These are phyloP conservation scores for Kurtzmaniella cleridarum DNA, from an alignment of 805 yeast species.

Conservation along the genomic window DNA sequence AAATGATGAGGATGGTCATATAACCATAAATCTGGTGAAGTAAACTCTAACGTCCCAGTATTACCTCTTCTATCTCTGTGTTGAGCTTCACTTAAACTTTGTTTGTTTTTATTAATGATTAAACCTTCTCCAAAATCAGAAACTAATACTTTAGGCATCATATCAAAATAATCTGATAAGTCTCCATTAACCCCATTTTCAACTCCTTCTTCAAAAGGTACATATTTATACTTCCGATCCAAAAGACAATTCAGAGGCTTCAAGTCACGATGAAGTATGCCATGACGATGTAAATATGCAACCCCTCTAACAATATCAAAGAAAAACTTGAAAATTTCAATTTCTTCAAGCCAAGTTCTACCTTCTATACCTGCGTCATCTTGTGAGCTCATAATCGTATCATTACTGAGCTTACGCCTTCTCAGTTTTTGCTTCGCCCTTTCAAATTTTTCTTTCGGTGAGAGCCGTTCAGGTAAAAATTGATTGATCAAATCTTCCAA, in stretches of 20 bases:
- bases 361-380: conserved; percentile 12
- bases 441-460: conserved; percentile 22
- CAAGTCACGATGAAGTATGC: conserved; percentile 81
- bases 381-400: not conserved
- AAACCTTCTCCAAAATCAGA: conserved; percentile 91
- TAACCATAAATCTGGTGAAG: conserved; percentile 76
- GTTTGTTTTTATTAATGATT: conserved; percentile 49
- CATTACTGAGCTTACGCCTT: not conserved
- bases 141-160: conserved; percentile 66
- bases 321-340: conserved; percentile 65
- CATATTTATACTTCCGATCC: conserved; percentile 24
- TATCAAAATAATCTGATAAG: conserved; percentile 12
- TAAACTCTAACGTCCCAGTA: conserved; percentile 83
- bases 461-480: conserved; percentile 17
- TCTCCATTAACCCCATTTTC: conserved; percentile 1
- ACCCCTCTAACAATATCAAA: conserved; percentile 68
- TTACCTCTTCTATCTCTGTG: conserved; percentile 67
- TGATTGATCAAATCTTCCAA: conserved; percentile 54
- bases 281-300: conserved; percentile 62
- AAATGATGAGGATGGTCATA: conserved; percentile 19
- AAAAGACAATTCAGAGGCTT: conserved; percentile 86
- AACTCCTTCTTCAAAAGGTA: conserved; percentile 8
- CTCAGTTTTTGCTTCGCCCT: conserved; percentile 20
- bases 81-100: conserved; percentile 3
- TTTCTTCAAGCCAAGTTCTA: conserved; percentile 38